Percentiles rank a stretch among this genome's conserved stretches.
phyloP scores from a whole-genome alignment of 257 asterid species.

The Avicennia marina region DNA sequence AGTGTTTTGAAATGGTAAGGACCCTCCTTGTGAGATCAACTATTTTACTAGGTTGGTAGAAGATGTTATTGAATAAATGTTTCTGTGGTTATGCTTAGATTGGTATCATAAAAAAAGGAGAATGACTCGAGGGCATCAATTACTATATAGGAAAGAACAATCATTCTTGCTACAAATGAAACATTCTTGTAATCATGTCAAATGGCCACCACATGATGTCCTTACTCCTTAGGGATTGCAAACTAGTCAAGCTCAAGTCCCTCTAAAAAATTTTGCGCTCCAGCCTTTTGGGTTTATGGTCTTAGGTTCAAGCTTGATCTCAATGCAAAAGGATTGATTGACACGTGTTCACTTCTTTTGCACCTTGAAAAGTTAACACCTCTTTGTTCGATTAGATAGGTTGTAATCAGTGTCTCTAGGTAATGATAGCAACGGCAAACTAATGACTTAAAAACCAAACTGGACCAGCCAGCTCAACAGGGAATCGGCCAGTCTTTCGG shows the following conservation, averaged over 20 bases:
- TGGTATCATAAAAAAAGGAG: too few species aligned
- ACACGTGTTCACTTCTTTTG: constrained; percentile 3
- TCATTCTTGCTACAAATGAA: neutral
- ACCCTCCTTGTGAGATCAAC: too few species aligned
- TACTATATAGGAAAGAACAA: constrained; percentile 1
- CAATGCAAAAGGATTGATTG: neutral
- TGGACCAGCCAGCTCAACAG: too few species aligned
- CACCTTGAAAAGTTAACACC: neutral
- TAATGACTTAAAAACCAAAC: too few species aligned
- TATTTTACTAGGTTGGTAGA: too few species aligned
- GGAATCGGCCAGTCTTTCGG: too few species aligned
- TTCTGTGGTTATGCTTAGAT: too few species aligned
- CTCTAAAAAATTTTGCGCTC: neutral
- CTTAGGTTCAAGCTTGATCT: neutral
- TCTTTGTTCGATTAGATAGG: constrained; percentile 8
- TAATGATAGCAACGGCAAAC: too few species aligned
- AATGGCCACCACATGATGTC: neutral
- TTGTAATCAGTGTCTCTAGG: too few species aligned
- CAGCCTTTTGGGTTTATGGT: neutral
- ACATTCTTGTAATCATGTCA: constrained; percentile 5
- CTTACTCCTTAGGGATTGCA: neutral
- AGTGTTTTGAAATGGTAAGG: too few species aligned
- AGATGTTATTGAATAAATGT: too few species aligned
- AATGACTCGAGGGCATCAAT: too few species aligned
- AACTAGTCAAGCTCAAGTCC: neutral